These are phyloP conservation scores for Russula ochroleuca DNA, from an alignment of 768 basidiomycete species.

Conservation along the genomic window DNA sequence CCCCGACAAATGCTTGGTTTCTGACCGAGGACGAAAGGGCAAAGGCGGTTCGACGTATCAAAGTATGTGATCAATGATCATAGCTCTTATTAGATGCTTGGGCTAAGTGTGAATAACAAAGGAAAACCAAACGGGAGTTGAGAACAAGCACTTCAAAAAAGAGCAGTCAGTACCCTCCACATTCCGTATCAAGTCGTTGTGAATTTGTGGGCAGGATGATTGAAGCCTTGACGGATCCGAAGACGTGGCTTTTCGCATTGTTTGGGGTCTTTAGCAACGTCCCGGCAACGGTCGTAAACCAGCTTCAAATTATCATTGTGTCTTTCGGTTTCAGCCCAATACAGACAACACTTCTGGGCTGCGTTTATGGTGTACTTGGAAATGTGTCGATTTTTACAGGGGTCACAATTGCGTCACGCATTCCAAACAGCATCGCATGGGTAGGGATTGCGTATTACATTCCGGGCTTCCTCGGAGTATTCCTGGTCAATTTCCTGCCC, in stretches of 20 bases:
- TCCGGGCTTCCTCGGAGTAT: constrained; percentile 58
- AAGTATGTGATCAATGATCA: constrained; percentile 38
- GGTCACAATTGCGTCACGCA: constrained; percentile 52
- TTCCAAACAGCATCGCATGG: constrained; percentile 57
- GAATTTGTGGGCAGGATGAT: constrained; percentile 36
- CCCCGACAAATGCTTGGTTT: constrained; percentile 75
- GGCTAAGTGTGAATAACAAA: constrained; percentile 28
- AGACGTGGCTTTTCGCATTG: constrained; percentile 73
- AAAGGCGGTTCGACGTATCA: constrained; percentile 58
- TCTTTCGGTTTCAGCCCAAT: constrained; percentile 61
- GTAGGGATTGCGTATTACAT: constrained; percentile 55
- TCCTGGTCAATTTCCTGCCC: constrained; percentile 60
- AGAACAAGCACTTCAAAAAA: constrained; percentile 76
- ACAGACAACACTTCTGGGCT: constrained; percentile 65
- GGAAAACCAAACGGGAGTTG: constrained; percentile 77
- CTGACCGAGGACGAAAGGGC: constrained; percentile 59
- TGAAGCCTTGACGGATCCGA: constrained; percentile 63
- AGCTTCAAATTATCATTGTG: constrained; percentile 57
- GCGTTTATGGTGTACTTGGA: constrained; percentile 60
- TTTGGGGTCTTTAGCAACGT: constrained; percentile 59
- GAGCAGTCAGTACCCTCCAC: constrained; percentile 50
- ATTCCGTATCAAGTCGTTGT: too few species aligned
- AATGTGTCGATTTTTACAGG: constrained; percentile 69
- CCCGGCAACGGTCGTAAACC: constrained; percentile 60
- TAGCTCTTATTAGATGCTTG: not conserved